Evolutionary conservation across 495 filamentous ascomycete genomes (phyloP).

Genomic region (Aspergillus conjunctus): DNA sequence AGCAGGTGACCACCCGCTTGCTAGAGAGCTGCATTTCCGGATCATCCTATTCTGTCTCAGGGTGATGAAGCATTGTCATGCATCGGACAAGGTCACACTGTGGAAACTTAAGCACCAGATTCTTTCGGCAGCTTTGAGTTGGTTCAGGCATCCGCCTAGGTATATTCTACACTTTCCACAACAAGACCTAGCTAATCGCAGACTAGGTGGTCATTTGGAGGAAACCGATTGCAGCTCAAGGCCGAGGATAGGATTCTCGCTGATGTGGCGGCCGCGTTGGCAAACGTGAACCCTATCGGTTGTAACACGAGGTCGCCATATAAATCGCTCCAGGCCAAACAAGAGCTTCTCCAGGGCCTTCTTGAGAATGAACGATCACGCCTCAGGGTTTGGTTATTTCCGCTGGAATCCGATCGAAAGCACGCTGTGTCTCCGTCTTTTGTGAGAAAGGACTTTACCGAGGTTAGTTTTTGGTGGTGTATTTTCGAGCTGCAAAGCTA

Average conservation of each 20-base stretch:
- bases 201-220: slow-evolving; percentile 85
- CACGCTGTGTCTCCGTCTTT: slow-evolving; percentile 49
- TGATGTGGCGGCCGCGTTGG: slow-evolving; percentile 70
- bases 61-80: slow-evolving; percentile 69
- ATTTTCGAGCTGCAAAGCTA: slow-evolving; percentile 6
- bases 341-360: slow-evolving; percentile 74
- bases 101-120: slow-evolving; percentile 87
- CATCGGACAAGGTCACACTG: slow-evolving; percentile 57
- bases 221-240: slow-evolving; percentile 89
- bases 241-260: slow-evolving; percentile 81
- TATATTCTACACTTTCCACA: slow-evolving; percentile 26
- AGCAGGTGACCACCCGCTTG: slow-evolving; percentile 77
- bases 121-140: slow-evolving; percentile 78
- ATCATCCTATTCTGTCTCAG: slow-evolving; percentile 79
- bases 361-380: slow-evolving; percentile 84
- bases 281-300: slow-evolving; percentile 56
- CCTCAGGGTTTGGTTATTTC: slow-evolving; percentile 86
- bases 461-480: slow-evolving; percentile 26
- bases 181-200: no score
- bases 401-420: slow-evolving; percentile 69
- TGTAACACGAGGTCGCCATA: slow-evolving; percentile 53
- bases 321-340: slow-evolving; percentile 72
- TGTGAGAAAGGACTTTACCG: slow-evolving; percentile 35
- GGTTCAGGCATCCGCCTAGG: slow-evolving; percentile 81
- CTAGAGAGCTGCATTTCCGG: slow-evolving; percentile 88